Evolutionary conservation across 106 monocot species (phyloP).

Genomic region (Agapanthus africanus): DNA sequence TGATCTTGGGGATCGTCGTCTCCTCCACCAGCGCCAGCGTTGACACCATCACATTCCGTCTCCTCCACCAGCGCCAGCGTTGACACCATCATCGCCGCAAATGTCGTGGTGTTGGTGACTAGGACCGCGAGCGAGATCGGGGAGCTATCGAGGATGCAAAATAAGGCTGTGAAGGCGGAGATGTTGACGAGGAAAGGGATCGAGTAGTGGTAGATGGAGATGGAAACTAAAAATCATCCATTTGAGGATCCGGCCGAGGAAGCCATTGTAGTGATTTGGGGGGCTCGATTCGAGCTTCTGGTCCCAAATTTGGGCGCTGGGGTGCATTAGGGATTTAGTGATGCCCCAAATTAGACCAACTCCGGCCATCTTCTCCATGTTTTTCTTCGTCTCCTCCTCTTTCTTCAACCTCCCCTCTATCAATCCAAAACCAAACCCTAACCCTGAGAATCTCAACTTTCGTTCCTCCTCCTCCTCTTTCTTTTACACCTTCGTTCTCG

Average conservation of each 20-base stretch:
- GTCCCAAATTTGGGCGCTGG: constrained; percentile 66
- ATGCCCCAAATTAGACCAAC: no score
- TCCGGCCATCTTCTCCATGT: no score
- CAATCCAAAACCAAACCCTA: constrained; percentile 11
- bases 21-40: constrained; percentile 61
- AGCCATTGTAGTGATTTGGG: constrained; percentile 2
- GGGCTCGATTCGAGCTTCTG: constrained; percentile 14
- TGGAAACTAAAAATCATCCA: constrained; percentile 67
- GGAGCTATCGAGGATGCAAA: constrained; percentile 62
- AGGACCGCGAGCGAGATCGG: constrained; percentile 91
- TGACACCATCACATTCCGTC: constrained; percentile 37
- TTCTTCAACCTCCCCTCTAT: constrained; percentile 1
- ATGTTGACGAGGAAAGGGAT: constrained; percentile 75
- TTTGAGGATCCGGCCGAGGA: constrained; percentile 13
- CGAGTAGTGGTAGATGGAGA: constrained; percentile 80
- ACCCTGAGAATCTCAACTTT: no score
- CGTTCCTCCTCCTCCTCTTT: constrained; percentile 17
- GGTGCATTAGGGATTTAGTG: constrained; percentile 85
- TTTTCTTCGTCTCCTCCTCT: no score
- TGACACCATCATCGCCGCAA: constrained; percentile 75
- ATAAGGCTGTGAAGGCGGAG: constrained; percentile 85
- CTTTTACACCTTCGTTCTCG: constrained; percentile 66
- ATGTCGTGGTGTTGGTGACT: constrained; percentile 87
- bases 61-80: constrained; percentile 61
- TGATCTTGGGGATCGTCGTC: no score